A percentile compares a stretch with the other conserved stretches of the same genome.
Evolutionary conservation across 495 filamentous ascomycete genomes (phyloP).

Genomic region (Patellaria atrata): DNA sequence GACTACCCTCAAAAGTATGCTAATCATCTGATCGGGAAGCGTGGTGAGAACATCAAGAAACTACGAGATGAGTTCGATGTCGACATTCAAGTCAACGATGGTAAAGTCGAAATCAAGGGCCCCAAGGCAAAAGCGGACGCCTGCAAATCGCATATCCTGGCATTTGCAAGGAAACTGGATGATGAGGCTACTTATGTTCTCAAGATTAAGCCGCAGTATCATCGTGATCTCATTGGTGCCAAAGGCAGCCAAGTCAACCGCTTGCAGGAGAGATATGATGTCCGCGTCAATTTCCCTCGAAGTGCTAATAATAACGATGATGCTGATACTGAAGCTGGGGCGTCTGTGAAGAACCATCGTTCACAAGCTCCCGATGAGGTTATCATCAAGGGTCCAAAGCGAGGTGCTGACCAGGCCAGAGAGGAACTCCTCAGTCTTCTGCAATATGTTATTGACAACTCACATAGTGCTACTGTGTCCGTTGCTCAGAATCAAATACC

Average conservation of each 20-base stretch:
- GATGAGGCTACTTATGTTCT: constrained; percentile 75
- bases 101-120: constrained; percentile 58
- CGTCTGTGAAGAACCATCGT: constrained; percentile 39
- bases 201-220: constrained; percentile 79
- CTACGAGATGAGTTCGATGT: constrained; percentile 95
- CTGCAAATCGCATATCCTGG: constrained; percentile 60
- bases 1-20: constrained; percentile 91
- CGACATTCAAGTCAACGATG: constrained; percentile 75
- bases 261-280: constrained; percentile 72
- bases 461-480: constrained; percentile 58
- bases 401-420: constrained; percentile 77
- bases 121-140: constrained; percentile 69
- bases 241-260: constrained; percentile 51
- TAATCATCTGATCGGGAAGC: constrained; percentile 82
- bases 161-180: constrained; percentile 62
- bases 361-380: constrained; percentile 77
- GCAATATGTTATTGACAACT: constrained; percentile 78
- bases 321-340: constrained; percentile 53
- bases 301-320: constrained; percentile 50
- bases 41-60: constrained; percentile 86
- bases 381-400: constrained; percentile 74
- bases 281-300: constrained; percentile 87
- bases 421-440: constrained; percentile 76
- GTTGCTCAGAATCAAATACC: constrained; percentile 81
- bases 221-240: constrained; percentile 58